Conservation (phyloP, 169 alveolate species). For the Cryptosporidium viatorum region DNA sequence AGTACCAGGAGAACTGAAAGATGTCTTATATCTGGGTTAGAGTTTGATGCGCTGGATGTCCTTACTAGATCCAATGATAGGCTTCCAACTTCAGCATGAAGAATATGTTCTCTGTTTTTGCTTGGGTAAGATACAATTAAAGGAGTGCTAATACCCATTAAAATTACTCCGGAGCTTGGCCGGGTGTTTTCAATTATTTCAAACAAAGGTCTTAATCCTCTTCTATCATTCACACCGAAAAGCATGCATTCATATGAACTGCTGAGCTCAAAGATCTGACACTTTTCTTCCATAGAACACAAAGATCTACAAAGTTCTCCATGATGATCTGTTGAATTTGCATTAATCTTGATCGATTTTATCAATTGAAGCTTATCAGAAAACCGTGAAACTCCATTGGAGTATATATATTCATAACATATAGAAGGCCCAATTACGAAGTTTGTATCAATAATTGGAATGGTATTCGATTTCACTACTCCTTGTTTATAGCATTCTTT, state of each 20-base stretch:
- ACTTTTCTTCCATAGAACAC: slow-evolving; percentile 29
- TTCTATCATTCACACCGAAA: slow-evolving; percentile 2
- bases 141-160: slow-evolving; percentile 71
- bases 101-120: background rate
- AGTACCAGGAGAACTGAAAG: background rate
- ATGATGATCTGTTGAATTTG: slow-evolving; percentile 43
- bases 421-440: slow-evolving; percentile 64
- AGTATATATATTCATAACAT: slow-evolving; percentile 38
- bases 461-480: slow-evolving; percentile 36
- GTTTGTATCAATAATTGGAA: slow-evolving; percentile 33
- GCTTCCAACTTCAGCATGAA: slow-evolving; percentile 46
- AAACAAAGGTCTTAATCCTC: slow-evolving; percentile 8
- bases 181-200: slow-evolving; percentile 35
- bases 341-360: slow-evolving; percentile 3
- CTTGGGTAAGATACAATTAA: slow-evolving; percentile 19
- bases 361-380: slow-evolving; percentile 12
- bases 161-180: slow-evolving; percentile 42
- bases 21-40: background rate
- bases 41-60: background rate
- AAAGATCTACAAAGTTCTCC: slow-evolving; percentile 52
- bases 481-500: slow-evolving; percentile 57
- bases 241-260: slow-evolving; percentile 50
- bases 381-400: slow-evolving; percentile 13
- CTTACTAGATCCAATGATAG: slow-evolving; percentile 18
- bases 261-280: slow-evolving; percentile 34